Conservation (phyloP, 257 asterid species). For the Henckelia pumila region DNA sequence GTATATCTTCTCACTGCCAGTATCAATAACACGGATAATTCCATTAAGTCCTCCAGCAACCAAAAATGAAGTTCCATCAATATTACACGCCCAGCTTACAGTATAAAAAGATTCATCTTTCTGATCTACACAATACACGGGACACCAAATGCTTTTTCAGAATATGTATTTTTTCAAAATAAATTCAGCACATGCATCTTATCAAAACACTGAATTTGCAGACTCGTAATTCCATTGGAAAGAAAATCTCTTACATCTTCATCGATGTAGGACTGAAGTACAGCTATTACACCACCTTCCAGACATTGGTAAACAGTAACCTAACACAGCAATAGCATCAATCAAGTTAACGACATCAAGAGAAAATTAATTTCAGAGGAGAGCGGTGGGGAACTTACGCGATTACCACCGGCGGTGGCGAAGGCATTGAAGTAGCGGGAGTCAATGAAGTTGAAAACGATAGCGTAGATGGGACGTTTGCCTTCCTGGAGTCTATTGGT, state of each 20-base stretch:
- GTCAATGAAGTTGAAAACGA: slow-evolving; percentile 89
- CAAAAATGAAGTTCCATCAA: slow-evolving; percentile 67
- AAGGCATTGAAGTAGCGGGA: slow-evolving; percentile 80
- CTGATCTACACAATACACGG: slow-evolving; percentile 47
- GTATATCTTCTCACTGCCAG: slow-evolving; percentile 83
- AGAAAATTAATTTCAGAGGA: not conserved
- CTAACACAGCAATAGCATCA: too few species aligned
- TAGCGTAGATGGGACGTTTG: slow-evolving; percentile 89
- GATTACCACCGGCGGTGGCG: slow-evolving; percentile 96
- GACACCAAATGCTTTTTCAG: slow-evolving; percentile 34
- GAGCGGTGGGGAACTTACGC: slow-evolving; percentile 34
- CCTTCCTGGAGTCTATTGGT: slow-evolving; percentile 94
- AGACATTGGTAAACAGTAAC: slow-evolving; percentile 93
- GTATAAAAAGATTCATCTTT: slow-evolving; percentile 97
- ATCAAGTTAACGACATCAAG: too few species aligned
- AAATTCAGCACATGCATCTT: too few species aligned
- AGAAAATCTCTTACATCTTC: slow-evolving; percentile 66
- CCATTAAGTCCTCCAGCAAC: slow-evolving; percentile 40
- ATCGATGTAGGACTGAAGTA: slow-evolving; percentile 92
- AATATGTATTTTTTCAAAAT: slow-evolving; percentile 6
- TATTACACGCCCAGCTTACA: slow-evolving; percentile 94
- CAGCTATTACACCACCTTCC: slow-evolving; percentile 91
- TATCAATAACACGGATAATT: slow-evolving; percentile 80
- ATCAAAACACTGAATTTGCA: too few species aligned
- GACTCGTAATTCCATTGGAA: not conserved